Evolutionary conservation across 129 eudicot genomes (phyloP).

Genomic region (Arctium lappa): DNA sequence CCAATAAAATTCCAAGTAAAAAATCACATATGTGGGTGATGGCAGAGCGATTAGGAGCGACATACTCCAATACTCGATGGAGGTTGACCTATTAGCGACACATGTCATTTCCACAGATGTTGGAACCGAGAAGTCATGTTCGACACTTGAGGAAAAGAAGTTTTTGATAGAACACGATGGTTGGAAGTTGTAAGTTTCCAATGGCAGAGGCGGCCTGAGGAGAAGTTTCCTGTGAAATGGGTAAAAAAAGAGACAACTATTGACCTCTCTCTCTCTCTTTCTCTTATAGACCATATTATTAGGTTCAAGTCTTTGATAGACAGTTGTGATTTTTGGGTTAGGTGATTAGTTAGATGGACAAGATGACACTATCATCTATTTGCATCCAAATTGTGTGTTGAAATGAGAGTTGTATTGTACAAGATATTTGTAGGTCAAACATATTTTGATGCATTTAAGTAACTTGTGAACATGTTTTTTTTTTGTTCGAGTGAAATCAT

Average conservation of each 20-base stretch:
- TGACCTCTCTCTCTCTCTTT: neutral
- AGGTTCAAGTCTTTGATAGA: neutral
- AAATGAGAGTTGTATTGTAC: neutral
- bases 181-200: constrained; percentile 62
- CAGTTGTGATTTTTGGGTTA: constrained; percentile 5
- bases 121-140: constrained; percentile 46
- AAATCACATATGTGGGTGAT: constrained; percentile 29
- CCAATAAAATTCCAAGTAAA: constrained; percentile 14
- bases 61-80: constrained; percentile 48
- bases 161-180: constrained; percentile 72
- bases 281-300: neutral
- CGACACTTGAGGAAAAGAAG: constrained; percentile 70
- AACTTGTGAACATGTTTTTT: no score
- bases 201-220: constrained; percentile 81
- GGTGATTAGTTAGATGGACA: constrained; percentile 4
- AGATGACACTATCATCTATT: neutral
- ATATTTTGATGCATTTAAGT: no score
- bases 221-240: constrained; percentile 51
- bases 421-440: no score
- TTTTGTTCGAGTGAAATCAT: no score
- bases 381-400: neutral
- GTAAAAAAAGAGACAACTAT: constrained; percentile 20
- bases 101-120: no score
- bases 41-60: constrained; percentile 60
- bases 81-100: constrained; percentile 37